These are phyloP conservation scores for Maudiozyma humilis DNA, from an alignment of 1,139 yeast genomes.

Conservation along the genomic window DNA sequence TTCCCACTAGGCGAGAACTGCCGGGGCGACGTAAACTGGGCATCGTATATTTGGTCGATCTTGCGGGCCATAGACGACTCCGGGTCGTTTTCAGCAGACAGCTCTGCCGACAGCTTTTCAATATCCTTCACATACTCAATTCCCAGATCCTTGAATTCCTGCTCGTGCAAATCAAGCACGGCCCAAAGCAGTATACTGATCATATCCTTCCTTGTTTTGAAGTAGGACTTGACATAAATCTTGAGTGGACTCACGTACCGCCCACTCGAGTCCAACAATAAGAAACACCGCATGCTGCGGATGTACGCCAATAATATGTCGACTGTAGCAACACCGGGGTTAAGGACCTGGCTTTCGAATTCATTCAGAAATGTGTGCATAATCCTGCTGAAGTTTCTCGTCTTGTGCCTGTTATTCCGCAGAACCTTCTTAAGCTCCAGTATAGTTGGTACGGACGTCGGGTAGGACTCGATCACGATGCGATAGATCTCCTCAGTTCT, in stretches of 20 bases:
- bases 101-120: conserved; percentile 8
- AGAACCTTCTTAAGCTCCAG: conserved; percentile 51
- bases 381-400: conserved; percentile 20
- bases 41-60: conserved; percentile 1
- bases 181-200: conserved; percentile 66
- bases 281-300: conserved; percentile 62
- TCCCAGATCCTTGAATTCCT: conserved; percentile 12
- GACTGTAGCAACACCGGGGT: conserved; percentile 76
- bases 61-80: not conserved
- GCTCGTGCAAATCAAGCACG: conserved; percentile 43
- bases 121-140: conserved; percentile 6
- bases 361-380: conserved; percentile 44
- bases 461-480: conserved; percentile 48
- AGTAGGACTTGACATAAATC: conserved; percentile 30
- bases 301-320: conserved; percentile 66
- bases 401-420: conserved; percentile 20
- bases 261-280: conserved; percentile 80
- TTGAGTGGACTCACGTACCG: conserved; percentile 33
- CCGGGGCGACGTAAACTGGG: not conserved
- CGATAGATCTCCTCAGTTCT: conserved; percentile 60
- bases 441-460: conserved; percentile 51
- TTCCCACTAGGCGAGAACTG: not conserved
- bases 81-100: conserved; percentile 9
- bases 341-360: conserved; percentile 50
- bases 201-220: conserved; percentile 69